Evolutionary conservation across 2,329 filamentous ascomycete species (phyloP).

Genomic region (Cercospora berteroae): DNA sequence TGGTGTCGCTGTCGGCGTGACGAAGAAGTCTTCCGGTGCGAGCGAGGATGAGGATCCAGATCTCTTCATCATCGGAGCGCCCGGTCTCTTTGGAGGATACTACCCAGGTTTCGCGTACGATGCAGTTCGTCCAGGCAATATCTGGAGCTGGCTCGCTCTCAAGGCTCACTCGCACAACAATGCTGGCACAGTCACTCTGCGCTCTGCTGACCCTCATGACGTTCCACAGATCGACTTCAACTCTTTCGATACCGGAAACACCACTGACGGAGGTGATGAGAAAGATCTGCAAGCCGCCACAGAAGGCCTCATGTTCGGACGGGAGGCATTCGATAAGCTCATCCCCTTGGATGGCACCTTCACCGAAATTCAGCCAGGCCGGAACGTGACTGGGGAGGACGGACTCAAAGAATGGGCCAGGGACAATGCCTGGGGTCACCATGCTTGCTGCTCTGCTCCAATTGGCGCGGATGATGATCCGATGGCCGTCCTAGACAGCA

Average conservation of each 20-base stretch:
- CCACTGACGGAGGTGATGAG: constrained; percentile 41
- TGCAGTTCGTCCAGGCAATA: constrained; percentile 44
- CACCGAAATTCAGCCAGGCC: constrained; percentile 45
- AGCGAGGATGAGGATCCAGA: constrained; percentile 49
- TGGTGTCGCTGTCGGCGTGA: constrained; percentile 55
- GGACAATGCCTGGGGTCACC: constrained; percentile 57
- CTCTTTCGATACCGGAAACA: constrained; percentile 53
- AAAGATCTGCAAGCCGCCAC: constrained; percentile 52
- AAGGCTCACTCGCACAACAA: constrained; percentile 64
- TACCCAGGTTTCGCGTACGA: constrained; percentile 55
- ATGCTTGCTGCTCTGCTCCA: constrained; percentile 55
- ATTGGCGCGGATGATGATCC: constrained; percentile 56
- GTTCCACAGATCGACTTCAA: constrained; percentile 62
- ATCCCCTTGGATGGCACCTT: constrained; percentile 47
- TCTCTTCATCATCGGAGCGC: constrained; percentile 55
- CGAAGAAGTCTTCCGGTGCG: constrained; percentile 41
- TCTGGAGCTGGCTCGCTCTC: constrained; percentile 54
- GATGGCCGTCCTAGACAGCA: constrained; percentile 56
- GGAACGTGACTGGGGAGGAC: constrained; percentile 43
- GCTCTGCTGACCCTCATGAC: constrained; percentile 62
- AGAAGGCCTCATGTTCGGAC: constrained; percentile 56
- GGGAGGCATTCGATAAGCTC: constrained; percentile 38
- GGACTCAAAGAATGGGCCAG: constrained; percentile 50
- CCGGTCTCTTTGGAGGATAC: constrained; percentile 56
- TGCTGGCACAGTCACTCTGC: constrained; percentile 60